Conservation (phyloP, 1,284 basidiomycete species). For the Pyrrhoderma lamaoense region DNA sequence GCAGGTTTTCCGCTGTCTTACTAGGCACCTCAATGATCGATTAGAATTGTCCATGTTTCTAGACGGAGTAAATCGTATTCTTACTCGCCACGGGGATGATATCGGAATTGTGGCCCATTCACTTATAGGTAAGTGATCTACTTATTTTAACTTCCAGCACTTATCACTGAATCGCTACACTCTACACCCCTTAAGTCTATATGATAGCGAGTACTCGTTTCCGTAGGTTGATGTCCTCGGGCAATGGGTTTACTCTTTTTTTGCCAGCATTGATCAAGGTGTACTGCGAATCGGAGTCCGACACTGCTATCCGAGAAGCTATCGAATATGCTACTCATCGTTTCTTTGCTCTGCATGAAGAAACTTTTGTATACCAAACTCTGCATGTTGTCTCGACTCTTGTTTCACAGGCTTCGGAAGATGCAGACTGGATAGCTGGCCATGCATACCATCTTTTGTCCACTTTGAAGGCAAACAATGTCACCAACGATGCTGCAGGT, state of each 20-base stretch:
- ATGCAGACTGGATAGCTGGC: conserved; percentile 39
- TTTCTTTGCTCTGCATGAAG: conserved; percentile 70
- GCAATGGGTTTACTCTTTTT: conserved; percentile 64
- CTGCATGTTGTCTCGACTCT: conserved; percentile 57
- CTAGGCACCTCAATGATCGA: conserved; percentile 71
- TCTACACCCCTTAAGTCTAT: conserved; percentile 34
- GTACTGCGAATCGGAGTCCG: conserved; percentile 51
- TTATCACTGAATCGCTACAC: background rate
- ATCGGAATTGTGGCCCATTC: conserved; percentile 66
- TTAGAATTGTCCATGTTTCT: conserved; percentile 61
- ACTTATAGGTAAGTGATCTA: conserved; percentile 50
- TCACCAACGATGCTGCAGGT: conserved; percentile 52
- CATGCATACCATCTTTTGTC: conserved; percentile 49
- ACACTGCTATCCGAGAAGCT: conserved; percentile 51
- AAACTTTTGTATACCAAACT: conserved; percentile 71
- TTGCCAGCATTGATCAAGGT: conserved; percentile 63
- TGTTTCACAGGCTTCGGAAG: conserved; percentile 42
- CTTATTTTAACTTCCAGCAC: background rate
- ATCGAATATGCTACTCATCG: conserved; percentile 68
- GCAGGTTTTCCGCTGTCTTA: conserved; percentile 66
- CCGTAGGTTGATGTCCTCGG: conserved; percentile 63
- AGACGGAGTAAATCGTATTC: conserved; percentile 61
- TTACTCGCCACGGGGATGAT: conserved; percentile 60
- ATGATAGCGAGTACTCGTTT: conserved; percentile 77
- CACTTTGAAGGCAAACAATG: conserved; percentile 39